Evolutionary conservation across 2,329 filamentous ascomycete genomes (phyloP).

Genomic region (Alternaria conjuncta): DNA sequence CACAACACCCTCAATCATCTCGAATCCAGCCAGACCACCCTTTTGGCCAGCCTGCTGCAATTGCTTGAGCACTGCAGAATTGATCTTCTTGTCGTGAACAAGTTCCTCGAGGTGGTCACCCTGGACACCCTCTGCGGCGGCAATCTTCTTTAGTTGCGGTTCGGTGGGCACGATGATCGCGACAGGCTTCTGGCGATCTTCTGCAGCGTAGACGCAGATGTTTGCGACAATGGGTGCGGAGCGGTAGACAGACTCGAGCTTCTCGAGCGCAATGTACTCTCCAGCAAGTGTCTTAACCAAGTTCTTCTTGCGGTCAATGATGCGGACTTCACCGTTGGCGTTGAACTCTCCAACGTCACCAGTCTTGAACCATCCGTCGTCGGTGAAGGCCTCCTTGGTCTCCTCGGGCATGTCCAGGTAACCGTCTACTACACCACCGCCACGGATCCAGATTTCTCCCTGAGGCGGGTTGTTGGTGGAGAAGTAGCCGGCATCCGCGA

Average conservation of each 20-base stretch:
- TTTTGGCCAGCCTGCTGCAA: slow-evolving; percentile 69
- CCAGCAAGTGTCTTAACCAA: slow-evolving; percentile 93
- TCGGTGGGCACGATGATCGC: slow-evolving; percentile 76
- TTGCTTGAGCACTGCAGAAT: slow-evolving; percentile 70
- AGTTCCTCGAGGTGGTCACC: slow-evolving; percentile 72
- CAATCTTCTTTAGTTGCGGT: slow-evolving; percentile 62
- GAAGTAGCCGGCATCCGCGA: slow-evolving; percentile 86
- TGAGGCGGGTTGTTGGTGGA: slow-evolving; percentile 78
- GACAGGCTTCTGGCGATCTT: slow-evolving; percentile 76
- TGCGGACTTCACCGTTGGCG: slow-evolving; percentile 75
- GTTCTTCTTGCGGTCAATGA: slow-evolving; percentile 98
- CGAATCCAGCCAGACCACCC: slow-evolving; percentile 72
- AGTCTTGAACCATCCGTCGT: slow-evolving; percentile 96
- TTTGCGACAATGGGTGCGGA: slow-evolving; percentile 79
- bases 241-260: slow-evolving; percentile 89
- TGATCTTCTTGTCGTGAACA: slow-evolving; percentile 70
- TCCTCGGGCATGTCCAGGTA: slow-evolving; percentile 90
- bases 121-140: slow-evolving; percentile 64
- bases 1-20: slow-evolving; percentile 78
- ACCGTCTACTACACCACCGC: slow-evolving; percentile 72
- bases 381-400: slow-evolving; percentile 75
- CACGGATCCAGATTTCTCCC: slow-evolving; percentile 91
- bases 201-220: slow-evolving; percentile 84
- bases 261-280: slow-evolving; percentile 97
- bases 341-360: slow-evolving; percentile 95